Base-by-base conservation (phyloP, 2,329 filamentous ascomycete genomes). In the Sclerotinia borealis region DNA sequence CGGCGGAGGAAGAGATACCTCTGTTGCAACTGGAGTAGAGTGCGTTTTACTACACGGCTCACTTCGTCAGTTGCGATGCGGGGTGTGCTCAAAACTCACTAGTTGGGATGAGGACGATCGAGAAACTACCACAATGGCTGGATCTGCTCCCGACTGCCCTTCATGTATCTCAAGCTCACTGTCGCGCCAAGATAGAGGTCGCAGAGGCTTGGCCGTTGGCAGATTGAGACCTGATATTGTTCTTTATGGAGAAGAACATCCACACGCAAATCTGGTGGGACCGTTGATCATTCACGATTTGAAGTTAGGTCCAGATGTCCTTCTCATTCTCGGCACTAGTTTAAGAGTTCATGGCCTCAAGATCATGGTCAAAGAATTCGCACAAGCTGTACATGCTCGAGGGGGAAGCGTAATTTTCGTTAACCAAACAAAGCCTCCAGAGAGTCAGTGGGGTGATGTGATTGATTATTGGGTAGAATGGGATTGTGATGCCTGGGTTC, bases 381-480 rank as follows among this genome's bases (percentile, higher is more conserved):
- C 88, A 36, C 89, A 87, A 70, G 83, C 87, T 0, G 85, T 90
- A 0, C 88, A 91, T 74, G 70, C 70, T 2, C 85, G 80, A 68
- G 85, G 85, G 29, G 88, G 88, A 63, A 88, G 84, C 61, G 88
- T 91, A 0, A 79, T 91, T 5, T 90, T 90, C 75, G 85, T 91
- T 66, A 91, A 91, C 74, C 83, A 87, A 27, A 90, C 88, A 1
- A 88, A 88, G 69, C 87, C 88, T 0, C 80, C 88, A 0, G 87
- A 90, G 71, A 91, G 88, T 71, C 83, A 81, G 1, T 91, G 88
- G 88, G 84, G 86, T 1, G 87, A 90, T 61, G 77, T 90, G 0
- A 87, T 91, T 60, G 88, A 91, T 74, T 89, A 87, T 66, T 90
- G 87, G 84, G 81, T 91, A 1, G 81, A 88, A 66, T 90, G 87